phyloP scores from a whole-genome alignment of 495 filamentous ascomycete species.

The Talaromyces trachyspermus region DNA sequence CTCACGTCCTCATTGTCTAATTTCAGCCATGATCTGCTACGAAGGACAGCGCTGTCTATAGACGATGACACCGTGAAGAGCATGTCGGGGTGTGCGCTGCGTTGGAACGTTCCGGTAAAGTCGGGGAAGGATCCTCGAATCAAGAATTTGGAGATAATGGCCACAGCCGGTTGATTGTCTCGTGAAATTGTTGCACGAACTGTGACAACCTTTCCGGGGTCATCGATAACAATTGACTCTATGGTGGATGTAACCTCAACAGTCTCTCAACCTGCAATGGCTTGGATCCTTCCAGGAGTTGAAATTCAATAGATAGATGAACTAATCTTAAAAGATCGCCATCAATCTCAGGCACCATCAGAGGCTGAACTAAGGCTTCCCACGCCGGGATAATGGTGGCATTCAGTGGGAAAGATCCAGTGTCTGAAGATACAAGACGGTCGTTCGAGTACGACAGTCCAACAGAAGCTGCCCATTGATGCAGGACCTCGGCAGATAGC shows the following conservation, averaged over 20 bases:
- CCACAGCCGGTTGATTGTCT: slow-evolving; percentile 81
- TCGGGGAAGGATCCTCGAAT: slow-evolving; percentile 89
- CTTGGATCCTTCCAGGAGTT: slow-evolving; percentile 91
- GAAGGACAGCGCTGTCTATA: slow-evolving; percentile 86
- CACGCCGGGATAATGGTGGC: slow-evolving; percentile 97
- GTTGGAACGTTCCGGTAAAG: slow-evolving; percentile 96
- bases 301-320: slow-evolving; percentile 91
- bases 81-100: slow-evolving; percentile 91
- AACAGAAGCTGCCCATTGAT: too few species aligned
- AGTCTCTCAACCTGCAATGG: slow-evolving; percentile 87
- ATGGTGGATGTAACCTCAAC: slow-evolving; percentile 92
- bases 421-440: too few species aligned
- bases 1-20: slow-evolving; percentile 72
- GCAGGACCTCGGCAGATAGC: too few species aligned
- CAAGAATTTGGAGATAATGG: slow-evolving; percentile 94
- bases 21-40: slow-evolving; percentile 94
- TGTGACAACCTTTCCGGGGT: slow-evolving; percentile 98
- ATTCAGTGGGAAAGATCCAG: too few species aligned
- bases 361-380: slow-evolving; percentile 97
- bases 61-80: slow-evolving; percentile 76
- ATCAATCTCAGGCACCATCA: slow-evolving; percentile 89
- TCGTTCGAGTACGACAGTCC: too few species aligned
- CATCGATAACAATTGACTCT: slow-evolving; percentile 95
- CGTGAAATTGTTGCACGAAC: slow-evolving; percentile 92
- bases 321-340: slow-evolving; percentile 91